phyloP scores from a whole-genome alignment of 176 grass and related monocot genomes.

The Leersia perrieri region DNA sequence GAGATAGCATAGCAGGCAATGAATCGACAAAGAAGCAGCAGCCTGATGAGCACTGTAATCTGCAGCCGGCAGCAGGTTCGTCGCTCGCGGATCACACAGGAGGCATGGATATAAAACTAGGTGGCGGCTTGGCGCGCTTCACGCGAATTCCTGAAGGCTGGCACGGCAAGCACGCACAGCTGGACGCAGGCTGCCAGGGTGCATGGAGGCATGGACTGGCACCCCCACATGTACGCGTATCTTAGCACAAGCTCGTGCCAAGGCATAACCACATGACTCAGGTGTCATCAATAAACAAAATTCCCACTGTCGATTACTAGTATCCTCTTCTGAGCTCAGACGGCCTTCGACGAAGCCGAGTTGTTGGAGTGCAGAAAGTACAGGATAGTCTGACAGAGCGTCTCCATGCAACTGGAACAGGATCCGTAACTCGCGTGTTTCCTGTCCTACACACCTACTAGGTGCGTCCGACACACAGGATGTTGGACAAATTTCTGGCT shows the following conservation, averaged over 20 bases:
- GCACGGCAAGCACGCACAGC: neutral
- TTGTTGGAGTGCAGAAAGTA: neutral
- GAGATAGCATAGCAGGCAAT: neutral
- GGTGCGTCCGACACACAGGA: neutral
- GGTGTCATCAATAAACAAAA: neutral
- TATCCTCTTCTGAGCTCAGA: neutral
- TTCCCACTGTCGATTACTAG: neutral
- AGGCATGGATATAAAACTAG: neutral
- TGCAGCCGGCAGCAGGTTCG: neutral
- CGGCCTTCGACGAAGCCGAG: constrained; percentile 29
- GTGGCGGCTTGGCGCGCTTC: neutral
- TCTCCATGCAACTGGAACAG: neutral
- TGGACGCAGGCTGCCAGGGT: neutral
- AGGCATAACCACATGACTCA: neutral
- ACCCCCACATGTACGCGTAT: neutral
- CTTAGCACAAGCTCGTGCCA: neutral
- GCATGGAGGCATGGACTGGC: neutral
- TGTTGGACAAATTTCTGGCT: neutral
- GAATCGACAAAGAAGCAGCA: neutral
- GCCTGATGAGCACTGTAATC: neutral
- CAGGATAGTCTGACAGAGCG: neutral
- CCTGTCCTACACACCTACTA: constrained; percentile 19
- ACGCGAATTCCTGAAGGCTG: neutral
- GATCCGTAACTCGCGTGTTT: constrained; percentile 21
- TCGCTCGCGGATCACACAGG: neutral